These are phyloP conservation scores for Trichoderma sp. DNA, from an alignment of 2,329 filamentous ascomycete genomes.

Conservation along the genomic window DNA sequence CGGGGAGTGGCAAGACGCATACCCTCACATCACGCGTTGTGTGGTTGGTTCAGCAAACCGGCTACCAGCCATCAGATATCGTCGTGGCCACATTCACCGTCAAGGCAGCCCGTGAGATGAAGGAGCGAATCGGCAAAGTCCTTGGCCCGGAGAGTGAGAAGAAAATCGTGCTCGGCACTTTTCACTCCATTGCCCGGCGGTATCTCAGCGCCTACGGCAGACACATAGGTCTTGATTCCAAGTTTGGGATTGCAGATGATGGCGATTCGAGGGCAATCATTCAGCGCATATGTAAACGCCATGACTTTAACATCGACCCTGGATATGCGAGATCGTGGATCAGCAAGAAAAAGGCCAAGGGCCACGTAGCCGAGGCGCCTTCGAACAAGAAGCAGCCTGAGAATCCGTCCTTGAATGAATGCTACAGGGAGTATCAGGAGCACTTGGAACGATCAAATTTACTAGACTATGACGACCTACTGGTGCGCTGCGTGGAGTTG, in stretches of 20 bases:
- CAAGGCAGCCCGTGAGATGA: constrained; percentile 93
- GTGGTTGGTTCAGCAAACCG: constrained; percentile 74
- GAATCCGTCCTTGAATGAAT: constrained; percentile 64
- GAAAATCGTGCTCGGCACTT: constrained; percentile 84
- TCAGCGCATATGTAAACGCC: constrained; percentile 78
- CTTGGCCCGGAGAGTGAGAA: constrained; percentile 76
- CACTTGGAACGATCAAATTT: constrained; percentile 76
- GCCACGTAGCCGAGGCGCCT: constrained; percentile 48
- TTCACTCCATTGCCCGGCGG: constrained; percentile 86
- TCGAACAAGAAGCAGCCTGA: constrained; percentile 40
- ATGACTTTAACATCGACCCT: constrained; percentile 68
- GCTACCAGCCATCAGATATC: constrained; percentile 79
- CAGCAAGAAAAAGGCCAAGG: constrained; percentile 64
- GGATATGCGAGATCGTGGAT: constrained; percentile 74
- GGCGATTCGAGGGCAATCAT: constrained; percentile 78
- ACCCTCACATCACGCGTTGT: constrained; percentile 91
- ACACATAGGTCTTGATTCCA: constrained; percentile 76
- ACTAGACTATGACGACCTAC: constrained; percentile 91
- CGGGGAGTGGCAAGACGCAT: constrained; percentile 86
- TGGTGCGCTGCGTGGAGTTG: constrained; percentile 80
- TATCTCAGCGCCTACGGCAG: constrained; percentile 85
- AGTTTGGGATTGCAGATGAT: constrained; percentile 89
- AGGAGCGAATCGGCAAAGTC: constrained; percentile 76
- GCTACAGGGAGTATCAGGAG: constrained; percentile 75
- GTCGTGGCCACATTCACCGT: constrained; percentile 97